These are phyloP conservation scores for Erigeron canadensis DNA, from an alignment of 129 eudicot genomes.

Conservation along the genomic window DNA sequence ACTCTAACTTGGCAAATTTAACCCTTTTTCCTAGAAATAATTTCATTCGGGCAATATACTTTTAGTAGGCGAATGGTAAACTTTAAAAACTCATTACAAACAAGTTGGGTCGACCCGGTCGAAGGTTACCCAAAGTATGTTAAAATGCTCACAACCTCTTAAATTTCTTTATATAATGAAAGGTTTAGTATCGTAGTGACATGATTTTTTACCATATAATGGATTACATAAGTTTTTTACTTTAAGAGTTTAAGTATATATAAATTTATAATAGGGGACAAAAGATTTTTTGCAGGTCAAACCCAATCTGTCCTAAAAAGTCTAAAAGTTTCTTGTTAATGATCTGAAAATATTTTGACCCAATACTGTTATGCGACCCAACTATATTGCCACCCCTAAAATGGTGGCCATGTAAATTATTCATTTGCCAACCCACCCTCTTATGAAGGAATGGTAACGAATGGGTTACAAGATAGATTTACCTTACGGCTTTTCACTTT, in stretches of 20 bases:
- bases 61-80: not conserved
- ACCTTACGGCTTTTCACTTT: constrained; percentile 4
- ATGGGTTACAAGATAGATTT: not conserved
- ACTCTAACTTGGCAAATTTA: constrained; percentile 10
- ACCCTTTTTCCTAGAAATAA: not conserved
- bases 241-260: too few species aligned
- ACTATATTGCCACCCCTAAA: not conserved
- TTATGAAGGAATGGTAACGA: not conserved
- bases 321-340: too few species aligned
- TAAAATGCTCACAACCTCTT: not conserved
- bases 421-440: not conserved
- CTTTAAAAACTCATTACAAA: not conserved
- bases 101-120: not conserved
- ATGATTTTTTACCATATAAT: too few species aligned
- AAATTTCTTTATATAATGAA: not conserved
- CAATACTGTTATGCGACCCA: not conserved
- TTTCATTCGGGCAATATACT: not conserved
- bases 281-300: not conserved
- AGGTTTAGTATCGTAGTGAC: not conserved
- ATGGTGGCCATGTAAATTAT: not conserved
- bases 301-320: not conserved
- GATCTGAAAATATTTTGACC: not conserved
- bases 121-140: not conserved
- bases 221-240: too few species aligned
- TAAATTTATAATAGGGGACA: not conserved